Percentiles rank a stretch among this genome's conserved stretches.
phyloP scores from a whole-genome alignment of 2,329 filamentous ascomycete genomes.

The Tricladium varicosporioides region DNA sequence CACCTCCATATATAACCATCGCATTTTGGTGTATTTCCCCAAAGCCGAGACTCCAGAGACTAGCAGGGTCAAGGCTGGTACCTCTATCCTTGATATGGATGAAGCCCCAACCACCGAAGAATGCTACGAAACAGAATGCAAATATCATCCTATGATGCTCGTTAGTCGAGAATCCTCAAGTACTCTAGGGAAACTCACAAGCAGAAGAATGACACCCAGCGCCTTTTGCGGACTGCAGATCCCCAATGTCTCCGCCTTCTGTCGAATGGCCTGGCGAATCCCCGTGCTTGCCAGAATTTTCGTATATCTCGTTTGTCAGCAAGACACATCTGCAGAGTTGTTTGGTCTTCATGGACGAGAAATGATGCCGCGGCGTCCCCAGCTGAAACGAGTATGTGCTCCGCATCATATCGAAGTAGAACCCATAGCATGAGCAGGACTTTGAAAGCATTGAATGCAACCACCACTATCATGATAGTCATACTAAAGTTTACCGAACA shows the following conservation, averaged over 20 bases:
- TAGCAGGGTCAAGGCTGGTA: conserved; percentile 7
- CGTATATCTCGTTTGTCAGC: conserved; percentile 8
- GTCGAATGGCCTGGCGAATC: conserved; percentile 11
- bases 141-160: conserved; percentile 1
- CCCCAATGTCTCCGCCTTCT: conserved; percentile 1
- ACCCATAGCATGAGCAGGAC: conserved; percentile 12
- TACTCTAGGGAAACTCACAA: conserved; percentile 3
- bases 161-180: not conserved
- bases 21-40: conserved; percentile 10
- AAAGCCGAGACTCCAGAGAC: conserved; percentile 13
- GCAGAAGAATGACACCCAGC: conserved; percentile 7
- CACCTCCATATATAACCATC: conserved; percentile 2
- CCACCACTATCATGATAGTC: conserved; percentile 7
- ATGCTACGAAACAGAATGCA: conserved; percentile 2
- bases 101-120: conserved; percentile 14
- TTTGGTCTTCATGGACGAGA: conserved; percentile 4
- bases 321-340: conserved; percentile 12
- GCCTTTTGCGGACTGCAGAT: conserved; percentile 9
- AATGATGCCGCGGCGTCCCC: conserved; percentile 11
- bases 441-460: conserved; percentile 13
- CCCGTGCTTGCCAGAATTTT: conserved; percentile 4
- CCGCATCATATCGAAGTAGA: conserved; percentile 9
- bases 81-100: conserved; percentile 10
- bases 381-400: conserved; percentile 5
- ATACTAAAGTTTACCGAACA: conserved; percentile 10